Conservation (phyloP, 495 filamentous ascomycete species). For the Podospora australis region DNA sequence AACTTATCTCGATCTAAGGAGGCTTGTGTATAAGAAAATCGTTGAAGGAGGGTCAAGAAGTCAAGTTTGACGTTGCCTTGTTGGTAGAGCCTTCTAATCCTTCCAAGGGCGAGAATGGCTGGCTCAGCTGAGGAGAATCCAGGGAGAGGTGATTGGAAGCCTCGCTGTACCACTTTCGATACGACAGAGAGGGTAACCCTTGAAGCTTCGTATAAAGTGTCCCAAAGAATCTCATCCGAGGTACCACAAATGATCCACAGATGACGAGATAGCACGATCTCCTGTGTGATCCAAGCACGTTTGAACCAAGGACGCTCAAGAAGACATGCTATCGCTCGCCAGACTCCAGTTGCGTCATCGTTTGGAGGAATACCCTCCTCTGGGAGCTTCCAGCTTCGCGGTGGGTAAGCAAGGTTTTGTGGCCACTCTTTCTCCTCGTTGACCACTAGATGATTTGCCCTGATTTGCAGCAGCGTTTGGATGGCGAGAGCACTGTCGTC, state of each 20-base stretch:
- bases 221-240: background rate
- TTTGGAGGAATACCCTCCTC: no score
- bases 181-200: background rate
- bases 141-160: background rate
- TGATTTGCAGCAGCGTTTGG: background rate
- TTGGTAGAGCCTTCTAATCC: background rate
- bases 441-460: no score
- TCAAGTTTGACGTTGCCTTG: background rate
- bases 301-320: background rate
- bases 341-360: no score
- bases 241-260: background rate
- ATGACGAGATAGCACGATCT: background rate
- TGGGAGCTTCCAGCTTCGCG: background rate
- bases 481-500: background rate
- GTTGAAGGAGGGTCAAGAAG: background rate
- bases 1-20: background rate
- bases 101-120: background rate
- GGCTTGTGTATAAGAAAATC: background rate
- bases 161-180: background rate
- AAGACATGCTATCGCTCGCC: background rate
- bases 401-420: background rate
- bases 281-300: background rate
- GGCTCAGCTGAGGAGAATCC: no score
- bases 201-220: background rate
- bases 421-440: no score